Percentiles rank a stretch among this genome's conserved stretches.
These are phyloP conservation scores for Pisolithus albus DNA, from an alignment of 768 basidiomycete genomes.

Conservation along the genomic window DNA sequence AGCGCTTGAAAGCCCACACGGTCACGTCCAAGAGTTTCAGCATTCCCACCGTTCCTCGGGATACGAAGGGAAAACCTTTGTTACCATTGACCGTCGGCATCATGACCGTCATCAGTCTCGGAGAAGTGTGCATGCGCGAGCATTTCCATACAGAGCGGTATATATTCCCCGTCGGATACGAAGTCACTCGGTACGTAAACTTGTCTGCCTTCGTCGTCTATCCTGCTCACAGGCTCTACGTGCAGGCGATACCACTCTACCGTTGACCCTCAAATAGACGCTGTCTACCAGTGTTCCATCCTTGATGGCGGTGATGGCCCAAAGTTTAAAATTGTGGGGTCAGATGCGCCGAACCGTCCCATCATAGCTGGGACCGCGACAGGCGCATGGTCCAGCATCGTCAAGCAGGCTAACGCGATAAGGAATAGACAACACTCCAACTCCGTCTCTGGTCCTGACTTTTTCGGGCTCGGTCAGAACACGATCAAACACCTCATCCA, in stretches of 20 bases:
- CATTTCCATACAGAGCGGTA: conserved; percentile 86
- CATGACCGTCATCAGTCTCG: conserved; percentile 73
- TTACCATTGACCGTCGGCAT: conserved; percentile 80
- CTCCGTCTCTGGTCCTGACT: conserved; percentile 83
- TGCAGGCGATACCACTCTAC: conserved; percentile 74
- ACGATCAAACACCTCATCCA: conserved; percentile 90
- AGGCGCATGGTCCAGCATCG: conserved; percentile 80
- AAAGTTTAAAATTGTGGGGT: conserved; percentile 77
- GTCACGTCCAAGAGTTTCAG: conserved; percentile 71
- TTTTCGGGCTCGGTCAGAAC: conserved; percentile 82
- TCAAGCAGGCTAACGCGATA: conserved; percentile 74
- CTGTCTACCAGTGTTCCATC: conserved; percentile 77
- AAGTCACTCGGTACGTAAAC: conserved; percentile 59
- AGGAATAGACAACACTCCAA: conserved; percentile 80
- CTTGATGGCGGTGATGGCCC: conserved; percentile 81
- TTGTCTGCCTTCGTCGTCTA: background rate
- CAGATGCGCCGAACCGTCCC: conserved; percentile 62
- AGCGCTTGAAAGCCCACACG: conserved; percentile 73
- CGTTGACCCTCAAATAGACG: conserved; percentile 55
- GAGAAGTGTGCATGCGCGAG: conserved; percentile 73
- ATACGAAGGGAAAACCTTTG: conserved; percentile 62
- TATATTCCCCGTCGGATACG: conserved; percentile 84
- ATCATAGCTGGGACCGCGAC: conserved; percentile 84
- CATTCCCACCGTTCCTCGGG: conserved; percentile 74
- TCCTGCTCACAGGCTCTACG: background rate